These are phyloP conservation scores for Vaccinium darrowii DNA, from an alignment of 148 eudicot species.

Conservation along the genomic window DNA sequence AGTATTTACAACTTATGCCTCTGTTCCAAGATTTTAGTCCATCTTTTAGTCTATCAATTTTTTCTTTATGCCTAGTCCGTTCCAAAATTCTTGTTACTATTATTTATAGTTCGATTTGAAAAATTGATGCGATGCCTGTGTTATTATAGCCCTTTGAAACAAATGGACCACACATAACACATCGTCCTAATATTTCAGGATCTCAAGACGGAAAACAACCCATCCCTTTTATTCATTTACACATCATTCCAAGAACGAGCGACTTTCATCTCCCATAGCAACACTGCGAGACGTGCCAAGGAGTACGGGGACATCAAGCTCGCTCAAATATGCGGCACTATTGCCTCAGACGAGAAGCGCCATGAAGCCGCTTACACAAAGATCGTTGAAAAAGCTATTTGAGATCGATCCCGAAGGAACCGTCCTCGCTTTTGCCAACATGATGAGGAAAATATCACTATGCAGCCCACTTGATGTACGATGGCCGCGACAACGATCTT, in stretches of 20 bases:
- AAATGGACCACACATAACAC: no score
- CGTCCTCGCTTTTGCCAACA: constrained; percentile 18
- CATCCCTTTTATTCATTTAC: constrained; percentile 23
- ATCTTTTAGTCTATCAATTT: no score
- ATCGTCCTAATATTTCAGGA: background rate
- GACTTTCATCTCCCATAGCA: constrained; percentile 28
- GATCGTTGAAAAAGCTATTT: constrained; percentile 26
- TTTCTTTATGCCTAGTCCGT: no score
- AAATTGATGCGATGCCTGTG: no score
- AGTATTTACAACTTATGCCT: no score
- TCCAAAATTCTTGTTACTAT: no score
- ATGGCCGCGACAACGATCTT: constrained; percentile 24
- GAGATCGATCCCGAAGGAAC: constrained; percentile 22
- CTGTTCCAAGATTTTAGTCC: no score
- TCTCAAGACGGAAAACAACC: constrained; percentile 22
- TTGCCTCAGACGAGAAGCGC: constrained; percentile 28
- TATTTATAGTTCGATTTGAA: no score
- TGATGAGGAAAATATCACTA: constrained; percentile 29
- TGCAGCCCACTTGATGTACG: constrained; percentile 32
- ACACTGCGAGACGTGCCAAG: constrained; percentile 26
- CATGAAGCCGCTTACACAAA: constrained; percentile 26
- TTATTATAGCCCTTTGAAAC: no score
- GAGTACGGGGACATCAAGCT: constrained; percentile 19
- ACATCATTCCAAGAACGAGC: constrained; percentile 32
- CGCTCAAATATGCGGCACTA: constrained; percentile 26